Evolutionary conservation across 1,284 basidiomycete genomes (phyloP), one percentile per base, ranked within the genome.

Genomic region (Austroboletus novae-zelandiae): DNA sequence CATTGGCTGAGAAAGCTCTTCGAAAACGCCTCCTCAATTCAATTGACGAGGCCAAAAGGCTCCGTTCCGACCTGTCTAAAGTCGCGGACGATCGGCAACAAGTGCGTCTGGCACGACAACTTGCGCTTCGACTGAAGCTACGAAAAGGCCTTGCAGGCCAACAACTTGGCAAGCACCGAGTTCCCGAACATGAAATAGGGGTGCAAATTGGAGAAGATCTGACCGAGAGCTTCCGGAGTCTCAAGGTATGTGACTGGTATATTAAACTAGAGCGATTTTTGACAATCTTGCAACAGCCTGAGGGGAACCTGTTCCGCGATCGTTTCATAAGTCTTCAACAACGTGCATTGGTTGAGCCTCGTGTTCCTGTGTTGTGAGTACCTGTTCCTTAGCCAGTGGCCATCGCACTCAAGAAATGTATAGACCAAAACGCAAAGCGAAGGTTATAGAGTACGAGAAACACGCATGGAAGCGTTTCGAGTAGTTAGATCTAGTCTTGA

Each of bases 181-280:
- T 97, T 0, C 83, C 81, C 2, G 81, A 84, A 57, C 77, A 74
- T 8, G 74, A 79, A 23, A 77, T 94, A 9, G 86, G 89, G 43
- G 94, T 98, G 14, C 95, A 98, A 69, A 79, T 96, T 0, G 91
- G 91, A 6, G 94, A 98, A 58, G 94, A 98, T 63, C 71, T 98
- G 36, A 88, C 83, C 51, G 96, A 98, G 69, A 92, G 78, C 61
- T 70, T 98, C 58, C 74, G 95, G 44, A 86, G 79, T 45, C 71
- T 99, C 59, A 94, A 94, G 80, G 91, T 91, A 53, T 31, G 77
- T 68, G 30, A 40, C 18, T 50, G 40, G 30, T 17, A n/a, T 1
- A 34, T 7, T 34, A n/a, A 5, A 27, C n/a, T 35, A 6, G 50
- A 34, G 17, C 9, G n/a, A 18, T 31, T 37, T 40, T 51, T 58